Evolutionary conservation across 257 asterid genomes (phyloP).

Genomic region (Eucommia ulmoides): DNA sequence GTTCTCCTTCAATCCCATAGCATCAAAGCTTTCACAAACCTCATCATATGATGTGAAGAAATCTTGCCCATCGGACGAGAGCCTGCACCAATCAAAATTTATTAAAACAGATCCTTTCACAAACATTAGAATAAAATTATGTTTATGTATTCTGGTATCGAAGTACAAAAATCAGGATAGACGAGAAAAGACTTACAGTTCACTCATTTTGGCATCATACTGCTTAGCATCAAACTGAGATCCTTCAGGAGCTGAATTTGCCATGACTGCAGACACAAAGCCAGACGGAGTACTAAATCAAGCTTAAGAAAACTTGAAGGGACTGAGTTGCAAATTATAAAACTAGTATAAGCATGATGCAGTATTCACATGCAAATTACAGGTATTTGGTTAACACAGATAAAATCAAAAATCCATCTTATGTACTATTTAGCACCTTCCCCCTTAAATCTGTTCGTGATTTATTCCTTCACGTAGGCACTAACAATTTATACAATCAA

Average conservation of each 20-base stretch:
- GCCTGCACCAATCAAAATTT: constrained; percentile 9
- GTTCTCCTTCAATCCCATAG: constrained; percentile 26
- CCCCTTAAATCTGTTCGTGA: no score
- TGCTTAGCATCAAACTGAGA: constrained; percentile 57
- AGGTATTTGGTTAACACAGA: not conserved
- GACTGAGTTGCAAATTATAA: not conserved
- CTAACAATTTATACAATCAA: no score
- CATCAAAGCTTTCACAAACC: constrained; percentile 27
- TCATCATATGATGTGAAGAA: constrained; percentile 29
- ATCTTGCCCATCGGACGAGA: constrained; percentile 19
- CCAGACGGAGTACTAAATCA: not conserved
- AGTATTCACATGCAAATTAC: not conserved
- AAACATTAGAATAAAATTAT: no score
- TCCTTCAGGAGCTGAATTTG: constrained; percentile 63
- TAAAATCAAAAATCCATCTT: not conserved
- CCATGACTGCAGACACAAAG: constrained; percentile 35
- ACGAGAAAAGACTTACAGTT: constrained; percentile 27
- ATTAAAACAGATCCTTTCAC: not conserved
- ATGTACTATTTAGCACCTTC: no score
- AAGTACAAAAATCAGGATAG: no score
- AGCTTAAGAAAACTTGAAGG: not conserved
- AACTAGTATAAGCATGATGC: not conserved
- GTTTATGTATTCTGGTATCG: no score
- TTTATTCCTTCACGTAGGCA: no score
- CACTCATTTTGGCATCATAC: constrained; percentile 53